phyloP scores from a whole-genome alignment of 176 grass and related monocot species.

The Thalia dealbata region DNA sequence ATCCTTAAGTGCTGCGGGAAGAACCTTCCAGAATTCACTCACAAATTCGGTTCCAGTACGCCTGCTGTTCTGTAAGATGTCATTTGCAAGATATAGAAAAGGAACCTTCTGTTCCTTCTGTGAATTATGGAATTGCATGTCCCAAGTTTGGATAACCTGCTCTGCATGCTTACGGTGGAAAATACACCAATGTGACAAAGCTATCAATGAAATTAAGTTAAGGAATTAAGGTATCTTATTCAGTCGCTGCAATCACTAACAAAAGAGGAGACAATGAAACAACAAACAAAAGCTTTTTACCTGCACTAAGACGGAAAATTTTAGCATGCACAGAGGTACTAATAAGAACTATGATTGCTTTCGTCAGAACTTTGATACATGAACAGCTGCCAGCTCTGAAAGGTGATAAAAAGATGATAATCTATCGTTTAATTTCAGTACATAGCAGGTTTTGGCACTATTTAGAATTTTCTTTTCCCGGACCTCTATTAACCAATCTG shows the following conservation, averaged over 20 bases:
- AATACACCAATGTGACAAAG: slow-evolving; percentile 97
- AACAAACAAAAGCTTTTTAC: no score
- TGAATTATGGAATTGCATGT: slow-evolving; percentile 72
- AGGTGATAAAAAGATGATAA: no score
- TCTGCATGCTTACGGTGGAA: slow-evolving; percentile 90
- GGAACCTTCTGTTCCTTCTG: slow-evolving; percentile 66
- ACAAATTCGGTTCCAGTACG: slow-evolving; percentile 93
- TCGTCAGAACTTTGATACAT: no score
- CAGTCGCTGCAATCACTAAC: background rate
- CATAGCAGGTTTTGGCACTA: no score
- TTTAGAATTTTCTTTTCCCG: no score
- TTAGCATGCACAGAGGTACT: no score
- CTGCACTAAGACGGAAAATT: no score
- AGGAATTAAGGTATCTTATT: slow-evolving; percentile 25
- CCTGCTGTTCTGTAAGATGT: slow-evolving; percentile 96
- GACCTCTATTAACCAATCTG: no score
- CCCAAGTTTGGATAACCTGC: slow-evolving; percentile 85
- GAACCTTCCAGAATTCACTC: slow-evolving; percentile 97
- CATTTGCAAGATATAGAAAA: slow-evolving; percentile 89
- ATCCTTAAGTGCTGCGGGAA: slow-evolving; percentile 74
- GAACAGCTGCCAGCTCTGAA: no score
- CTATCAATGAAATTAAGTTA: slow-evolving; percentile 43
- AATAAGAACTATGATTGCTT: no score
- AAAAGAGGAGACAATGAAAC: background rate
- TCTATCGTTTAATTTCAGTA: no score